Conservation (phyloP, 306 rosid species). For the Dryas octopetala region DNA sequence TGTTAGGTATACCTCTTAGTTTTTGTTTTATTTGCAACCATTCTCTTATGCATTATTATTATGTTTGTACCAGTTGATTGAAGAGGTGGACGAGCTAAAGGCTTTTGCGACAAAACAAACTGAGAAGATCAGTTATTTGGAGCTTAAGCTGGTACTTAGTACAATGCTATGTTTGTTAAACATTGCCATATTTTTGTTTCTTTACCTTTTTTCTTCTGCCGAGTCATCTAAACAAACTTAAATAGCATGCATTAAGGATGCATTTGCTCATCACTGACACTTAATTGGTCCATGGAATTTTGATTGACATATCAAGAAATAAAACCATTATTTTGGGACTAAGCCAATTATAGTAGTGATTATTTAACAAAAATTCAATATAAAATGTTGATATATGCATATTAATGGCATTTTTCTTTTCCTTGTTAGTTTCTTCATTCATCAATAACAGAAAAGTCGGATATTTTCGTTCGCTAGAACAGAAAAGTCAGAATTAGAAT, state of each 20-base stretch:
- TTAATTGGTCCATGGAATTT: constrained; percentile 7
- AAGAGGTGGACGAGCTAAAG: constrained; percentile 52
- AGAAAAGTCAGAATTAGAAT: not conserved
- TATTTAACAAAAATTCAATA: not conserved
- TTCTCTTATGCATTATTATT: constrained; percentile 6
- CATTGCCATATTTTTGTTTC: constrained; percentile 12
- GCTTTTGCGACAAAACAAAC: constrained; percentile 39
- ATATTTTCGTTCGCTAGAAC: not conserved
- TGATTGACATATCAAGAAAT: not conserved
- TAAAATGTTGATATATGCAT: not conserved
- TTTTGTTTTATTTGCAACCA: not conserved
- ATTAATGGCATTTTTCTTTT: not conserved
- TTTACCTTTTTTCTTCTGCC: not conserved
- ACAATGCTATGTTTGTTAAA: constrained; percentile 11
- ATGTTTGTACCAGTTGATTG: constrained; percentile 39
- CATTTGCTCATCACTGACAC: constrained; percentile 11
- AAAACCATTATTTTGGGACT: not conserved
- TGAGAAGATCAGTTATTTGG: constrained; percentile 39
- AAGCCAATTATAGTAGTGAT: not conserved
- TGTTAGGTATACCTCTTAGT: not conserved
- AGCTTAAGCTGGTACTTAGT: constrained; percentile 59
- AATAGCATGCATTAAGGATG: not conserved
- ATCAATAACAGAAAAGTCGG: not conserved
- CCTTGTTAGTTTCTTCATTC: not conserved
- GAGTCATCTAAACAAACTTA: not conserved